Evolutionary conservation across 164 flowering plant genomes (phyloP), one percentile per base, ranked within the genome.

Genomic region (Dillenia turbinata): DNA sequence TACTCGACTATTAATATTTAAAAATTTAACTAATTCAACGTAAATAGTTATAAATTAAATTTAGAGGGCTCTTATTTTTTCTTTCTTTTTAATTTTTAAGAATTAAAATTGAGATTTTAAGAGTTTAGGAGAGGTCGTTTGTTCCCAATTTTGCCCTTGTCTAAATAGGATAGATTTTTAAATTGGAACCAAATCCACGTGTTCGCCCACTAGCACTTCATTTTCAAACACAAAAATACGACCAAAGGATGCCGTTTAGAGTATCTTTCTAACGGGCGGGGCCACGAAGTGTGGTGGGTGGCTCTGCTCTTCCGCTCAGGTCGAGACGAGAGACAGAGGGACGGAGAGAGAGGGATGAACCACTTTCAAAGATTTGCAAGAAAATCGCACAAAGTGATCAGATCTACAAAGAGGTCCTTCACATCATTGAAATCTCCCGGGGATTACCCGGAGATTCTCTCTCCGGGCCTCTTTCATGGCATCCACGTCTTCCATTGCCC

Each of bases 401-500:
- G 77, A 63, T 72, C 75, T 43, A 59, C 81, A 47, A 75, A 57
- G 59, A 73, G 80, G 65, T 70, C 77, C 75, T 65, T 80, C 75
- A 66, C 44, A 10, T 73, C 82, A 10, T 59, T 60, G 59, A 77
- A 61, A 69, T 60, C 71, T 14, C 66, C 73, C 5, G 74, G 66
- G 1, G 67, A 73, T 19, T 60, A 73, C 62, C 69, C 63, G 26
- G 59, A 67, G 47, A 40, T 70, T 12, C 54, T 77, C 10, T 0
- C 70, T 45, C 50, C 84, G 11, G n/a, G 75, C 16, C 80, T 78
- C 70, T 45, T 75, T 43, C 88, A 80, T 60, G 98, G 96, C 14
- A 67, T 92, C 75, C 96, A 88, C 51, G 86, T 87, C 64, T 90
- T 90, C 69, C 87, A 85, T 46, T 90, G 93, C 79, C 92, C 87